Base-by-base conservation (phyloP, 495 filamentous ascomycete genomes). In the Penicillium silybi region DNA sequence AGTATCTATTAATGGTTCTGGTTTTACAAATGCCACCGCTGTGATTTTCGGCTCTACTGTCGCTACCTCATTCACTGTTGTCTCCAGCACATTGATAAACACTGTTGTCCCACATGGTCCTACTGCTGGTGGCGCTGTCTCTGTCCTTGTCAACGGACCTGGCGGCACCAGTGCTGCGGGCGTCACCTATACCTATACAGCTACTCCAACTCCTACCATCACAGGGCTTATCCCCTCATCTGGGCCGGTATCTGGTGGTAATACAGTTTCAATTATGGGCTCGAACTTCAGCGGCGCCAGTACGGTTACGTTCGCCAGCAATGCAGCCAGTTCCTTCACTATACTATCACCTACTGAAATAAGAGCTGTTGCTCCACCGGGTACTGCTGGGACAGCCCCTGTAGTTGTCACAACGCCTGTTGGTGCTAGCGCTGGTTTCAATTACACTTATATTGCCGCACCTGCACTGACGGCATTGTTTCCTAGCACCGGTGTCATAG, bases 61-160 rank as follows among this genome's bases (percentile, higher is more conserved):
- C 17, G 47, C 37, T 23, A 26, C 40, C 15, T 41, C 26, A 32
- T 50, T 50, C 47, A 41, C 47, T 18, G 22, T 50, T 13, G 15
- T 42, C n/a, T 32, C 23, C 11, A 23, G 27, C 23, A 50, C 47
- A 16, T 1, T 39, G 18, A 20, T 50, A 37, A 37, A 37, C 13
- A 37, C 47, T 8, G 37, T 19, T 15, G 47, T 42, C 1, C 29
- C 47, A 5, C 47, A 37, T 11, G 22, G 22, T 11, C 29, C 29
- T 20, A 13, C 11, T 4, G 47, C 23, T 17, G 47, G 38, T 5
- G 20, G 29, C 26, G 41, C 13, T 20, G 27, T 37, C n/a, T 13
- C 20, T 15, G 47, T 50, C 13, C 34, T 5, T 37, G 26, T 43
- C 11, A 41, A 20, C 1, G 32, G 37, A 13, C n/a, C 19, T 17